Percentiles rank a stretch among this genome's conserved stretches.
phyloP scores from a whole-genome alignment of 2,329 filamentous ascomycete species.

The Hypoxylon sp. region DNA sequence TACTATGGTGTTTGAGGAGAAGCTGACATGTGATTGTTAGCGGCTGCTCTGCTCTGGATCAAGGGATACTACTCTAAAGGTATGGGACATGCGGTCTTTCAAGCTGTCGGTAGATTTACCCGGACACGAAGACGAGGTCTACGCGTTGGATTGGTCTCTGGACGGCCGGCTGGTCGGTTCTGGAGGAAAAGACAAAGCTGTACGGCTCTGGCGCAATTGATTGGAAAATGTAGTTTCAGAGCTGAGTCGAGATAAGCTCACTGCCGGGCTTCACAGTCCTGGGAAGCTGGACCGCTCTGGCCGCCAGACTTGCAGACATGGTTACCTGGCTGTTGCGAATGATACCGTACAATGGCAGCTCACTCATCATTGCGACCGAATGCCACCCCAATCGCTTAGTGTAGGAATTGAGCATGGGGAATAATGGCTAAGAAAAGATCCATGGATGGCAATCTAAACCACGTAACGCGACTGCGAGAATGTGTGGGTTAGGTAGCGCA shows the following conservation, averaged over 20 bases:
- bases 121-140: constrained; percentile 92
- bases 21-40: constrained; percentile 38
- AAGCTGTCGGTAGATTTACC: constrained; percentile 86
- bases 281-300: constrained; percentile 23
- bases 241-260: constrained; percentile 36
- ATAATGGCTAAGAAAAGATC: constrained; percentile 5
- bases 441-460: constrained; percentile 21
- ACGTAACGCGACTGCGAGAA: constrained; percentile 10
- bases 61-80: constrained; percentile 90
- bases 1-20: constrained; percentile 3
- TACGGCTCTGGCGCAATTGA: constrained; percentile 74
- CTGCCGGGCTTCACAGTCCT: constrained; percentile 21
- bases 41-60: constrained; percentile 83
- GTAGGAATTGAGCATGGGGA: constrained; percentile 19
- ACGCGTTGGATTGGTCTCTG: constrained; percentile 93
- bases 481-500: not conserved
- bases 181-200: constrained; percentile 90
- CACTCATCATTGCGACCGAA: constrained; percentile 20
- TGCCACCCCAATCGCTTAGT: too few relatives aligned
- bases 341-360: constrained; percentile 1
- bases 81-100: constrained; percentile 89
- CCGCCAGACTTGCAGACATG: constrained; percentile 21
- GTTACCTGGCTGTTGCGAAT: constrained; percentile 4
- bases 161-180: constrained; percentile 91
- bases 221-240: constrained; percentile 25